Evolutionary conservation across 1,284 basidiomycete genomes (phyloP), one percentile per base, ranked within the genome.

Genomic region (Leccinum pachyderme): DNA sequence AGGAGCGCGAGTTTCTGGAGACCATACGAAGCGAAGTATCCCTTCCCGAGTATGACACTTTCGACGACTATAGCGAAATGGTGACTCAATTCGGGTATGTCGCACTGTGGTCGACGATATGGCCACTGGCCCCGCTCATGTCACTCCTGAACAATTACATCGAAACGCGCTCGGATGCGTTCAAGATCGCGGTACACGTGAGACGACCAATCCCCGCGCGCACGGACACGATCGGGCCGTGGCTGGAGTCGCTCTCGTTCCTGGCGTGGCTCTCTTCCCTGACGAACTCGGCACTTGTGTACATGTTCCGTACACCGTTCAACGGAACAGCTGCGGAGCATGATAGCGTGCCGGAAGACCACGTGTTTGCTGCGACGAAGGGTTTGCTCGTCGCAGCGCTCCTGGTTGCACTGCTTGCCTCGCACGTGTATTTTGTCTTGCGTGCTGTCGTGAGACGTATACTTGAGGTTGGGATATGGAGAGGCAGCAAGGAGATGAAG

Each of bases 51-150:
- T 98, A 98, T 66, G 82, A 83, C 47, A 73, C 88, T 4, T 93
- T 92, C 64, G 81, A 76, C 56, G 95, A 97, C 74, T 98, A 95
- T 72, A 87, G 86, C 65, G 95, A 98, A 76, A 97, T 98, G 94
- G 91, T 93, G 27, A 93, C 91, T 4, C 88, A 95, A 72, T 96
- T 97, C 68, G 96, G 96, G 2, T 95, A 95, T 70, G 85, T 98
- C 28, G 84, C 85, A 3, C 77, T 98, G 29, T 98, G 95, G 93
- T 91, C 88, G 41, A 87, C 92, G 29, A 92, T 96, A 55, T 99
- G 95, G 96, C 94, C 95, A 1, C 77, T 99, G 15, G 91, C 93
- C 5, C 87, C 91, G n/a, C 78, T 87, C 84, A 87, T 89, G 83
- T 84, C 87, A 3, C 75, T 91, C 24, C 62, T 90, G 33, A 95